phyloP scores from a whole-genome alignment of 2,329 filamentous ascomycete genomes.

The Amesomyces nigricolor region DNA sequence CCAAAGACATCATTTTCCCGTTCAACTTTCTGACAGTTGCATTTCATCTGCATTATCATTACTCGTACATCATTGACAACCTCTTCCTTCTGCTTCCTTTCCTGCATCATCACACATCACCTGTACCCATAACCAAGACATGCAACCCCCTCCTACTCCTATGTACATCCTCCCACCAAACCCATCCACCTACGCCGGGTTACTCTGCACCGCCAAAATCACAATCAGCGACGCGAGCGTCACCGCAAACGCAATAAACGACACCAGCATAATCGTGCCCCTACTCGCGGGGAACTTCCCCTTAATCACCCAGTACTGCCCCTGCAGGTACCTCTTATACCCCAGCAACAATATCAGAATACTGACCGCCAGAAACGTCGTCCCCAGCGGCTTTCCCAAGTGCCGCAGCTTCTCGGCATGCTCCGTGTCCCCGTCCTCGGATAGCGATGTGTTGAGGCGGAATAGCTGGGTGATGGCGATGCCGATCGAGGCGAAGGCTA shows the following conservation, averaged over 20 bases:
- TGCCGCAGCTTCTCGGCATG: slow-evolving; percentile 46
- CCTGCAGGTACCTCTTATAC: slow-evolving; percentile 72
- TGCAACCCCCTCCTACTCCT: background rate
- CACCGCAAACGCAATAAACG: slow-evolving; percentile 57
- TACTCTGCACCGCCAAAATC: slow-evolving; percentile 49
- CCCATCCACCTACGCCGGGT: background rate
- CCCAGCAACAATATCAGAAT: slow-evolving; percentile 71
- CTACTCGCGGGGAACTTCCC: slow-evolving; percentile 77
- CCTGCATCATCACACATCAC: too few relatives aligned
- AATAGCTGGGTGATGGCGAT: slow-evolving; percentile 82
- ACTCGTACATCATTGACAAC: too few relatives aligned
- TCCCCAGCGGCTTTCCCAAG: slow-evolving; percentile 68
- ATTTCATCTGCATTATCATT: too few relatives aligned
- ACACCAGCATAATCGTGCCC: slow-evolving; percentile 66
- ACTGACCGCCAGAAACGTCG: slow-evolving; percentile 69
- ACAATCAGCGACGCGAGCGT: slow-evolving; percentile 57
- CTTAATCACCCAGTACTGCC: slow-evolving; percentile 71
- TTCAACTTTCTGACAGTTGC: too few relatives aligned
- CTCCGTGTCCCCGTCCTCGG: slow-evolving; percentile 28
- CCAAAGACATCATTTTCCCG: too few relatives aligned
- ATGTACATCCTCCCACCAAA: background rate
- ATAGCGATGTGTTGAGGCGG: slow-evolving; percentile 66
- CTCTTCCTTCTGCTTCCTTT: too few relatives aligned
- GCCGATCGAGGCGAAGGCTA: slow-evolving; percentile 76
- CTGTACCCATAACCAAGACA: background rate